Evolutionary conservation across 768 basidiomycete genomes (phyloP), one percentile per base, ranked within the genome.

Genomic region (Boletus rufocinnamomeus): DNA sequence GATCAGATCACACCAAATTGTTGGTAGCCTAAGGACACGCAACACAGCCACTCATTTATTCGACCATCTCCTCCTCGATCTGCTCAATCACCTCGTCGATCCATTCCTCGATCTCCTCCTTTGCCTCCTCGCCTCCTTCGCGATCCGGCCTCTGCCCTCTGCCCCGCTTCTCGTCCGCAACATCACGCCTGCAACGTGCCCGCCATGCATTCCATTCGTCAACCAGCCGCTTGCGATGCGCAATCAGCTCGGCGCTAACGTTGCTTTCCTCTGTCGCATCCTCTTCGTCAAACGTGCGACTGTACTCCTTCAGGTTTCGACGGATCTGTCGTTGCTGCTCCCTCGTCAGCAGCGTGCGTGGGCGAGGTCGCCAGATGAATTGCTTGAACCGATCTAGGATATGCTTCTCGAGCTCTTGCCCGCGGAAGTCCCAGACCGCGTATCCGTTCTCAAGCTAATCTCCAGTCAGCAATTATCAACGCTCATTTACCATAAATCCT

Each of bases 141-240:
- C 53, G 65, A 21, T 73, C 69, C 8, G 23, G 50, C 49, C 70
- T 75, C 62, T 73, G 71, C 28, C 72, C 73, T 64, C 71, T 77
- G 54, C 76, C 74, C 16, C 76, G 73, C 54, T 76, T 78, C 60
- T 84, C 84, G 52, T 86, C 86, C 37, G 79, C 81, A 55, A 88
- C 56, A 64, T 91, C 85, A 62, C 82, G 83, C 71, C 82, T 85
- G 64, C 88, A 86, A 62, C 84, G 81, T 25, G 79, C 66, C 52
- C 96, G 85, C 97, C 97, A 98, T 44, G 96, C 93, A 75, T 99
- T 97, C 97, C 97, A 99, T 76, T 99, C 97, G 69, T 97, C 93
- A 65, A 98, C 89, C 53, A 98, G 82, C 48, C 97, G 84, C 73
- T 92, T 91, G 59, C 97, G 84, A 62, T 87, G 86, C 19, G 93